Base-by-base conservation (phyloP, 2,329 filamentous ascomycete species). In the Aschersonia sp. region DNA sequence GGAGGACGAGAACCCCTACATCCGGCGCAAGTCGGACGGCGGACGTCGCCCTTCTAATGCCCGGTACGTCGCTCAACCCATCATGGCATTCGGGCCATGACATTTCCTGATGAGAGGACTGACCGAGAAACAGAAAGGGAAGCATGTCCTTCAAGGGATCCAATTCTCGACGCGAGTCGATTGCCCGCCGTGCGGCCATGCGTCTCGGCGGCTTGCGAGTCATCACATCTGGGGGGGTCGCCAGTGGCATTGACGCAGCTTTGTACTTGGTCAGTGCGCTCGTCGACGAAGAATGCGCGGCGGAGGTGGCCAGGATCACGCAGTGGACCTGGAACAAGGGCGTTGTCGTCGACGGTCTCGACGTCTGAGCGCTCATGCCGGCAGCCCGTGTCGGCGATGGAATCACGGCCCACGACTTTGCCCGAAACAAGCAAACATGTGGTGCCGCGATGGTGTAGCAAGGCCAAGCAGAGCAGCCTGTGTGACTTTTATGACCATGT, bases 291-390 rank as follows among this genome's bases (percentile, higher is more conserved):
- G 84, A 85, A 47, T 74, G 81, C 51, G 86, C 87, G 53, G 75
- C 79, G 50, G 84, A 90, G 67, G 81, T 86, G 54, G 82, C 84
- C 59, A 76, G 81, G 53, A 57, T 76, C 55, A 79, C 92, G 73
- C 84, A 90, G 69, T 85, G 89, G 72, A 79, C 75, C 60, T 94
- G 87, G 87, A 77, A 78, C 64, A 90, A 89, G 79, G 86, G 86
- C 56, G 72, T 85, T 62, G 85, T 88, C 56, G 83, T 90, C 56
- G 85, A 90, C 63, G 85, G 85, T 53, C 79, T 89, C 63, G 86
- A 92, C 68, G 85, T 92, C 64, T 90, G 79, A 59, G 54, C 22
- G 40, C 49, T 49, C 46, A 58, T 58, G 54, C 57, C 53, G 58
- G 58, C 57, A n/a, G 9, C 7, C 6, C 40, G 10, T 22, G 5